A percentile compares a stretch with the other conserved stretches of the same genome.
Conservation (phyloP, 2,329 filamentous ascomycete genomes). For the Sordariomycetes sp. region DNA sequence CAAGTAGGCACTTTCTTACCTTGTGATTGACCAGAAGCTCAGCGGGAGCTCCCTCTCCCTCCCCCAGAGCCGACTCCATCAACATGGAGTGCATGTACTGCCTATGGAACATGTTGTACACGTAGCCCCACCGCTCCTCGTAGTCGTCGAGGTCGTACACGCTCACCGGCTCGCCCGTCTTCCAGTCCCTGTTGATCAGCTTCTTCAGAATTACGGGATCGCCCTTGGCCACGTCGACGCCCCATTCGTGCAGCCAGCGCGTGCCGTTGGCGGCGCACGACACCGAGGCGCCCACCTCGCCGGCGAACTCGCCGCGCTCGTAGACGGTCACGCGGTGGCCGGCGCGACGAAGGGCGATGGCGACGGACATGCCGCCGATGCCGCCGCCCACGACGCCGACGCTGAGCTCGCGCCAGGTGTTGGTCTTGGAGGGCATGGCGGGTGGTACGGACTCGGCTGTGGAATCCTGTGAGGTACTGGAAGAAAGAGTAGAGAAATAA, state of each 20-base stretch:
- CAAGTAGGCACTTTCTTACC: slow-evolving; percentile 17
- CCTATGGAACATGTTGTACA: slow-evolving; percentile 61
- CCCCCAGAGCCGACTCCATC: slow-evolving; percentile 43
- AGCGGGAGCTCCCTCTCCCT: slow-evolving; percentile 42
- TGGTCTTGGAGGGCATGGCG: slow-evolving; percentile 14
- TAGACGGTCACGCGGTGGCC: slow-evolving; percentile 49
- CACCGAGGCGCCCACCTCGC: slow-evolving; percentile 57
- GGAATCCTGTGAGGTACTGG: neutral
- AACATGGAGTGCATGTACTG: slow-evolving; percentile 61
- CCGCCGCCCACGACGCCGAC: slow-evolving; percentile 34
- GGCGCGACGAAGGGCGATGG: slow-evolving; percentile 33
- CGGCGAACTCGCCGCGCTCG: slow-evolving; percentile 54
- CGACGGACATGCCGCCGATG: slow-evolving; percentile 35
- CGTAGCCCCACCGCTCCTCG: slow-evolving; percentile 51
- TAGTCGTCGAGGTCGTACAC: slow-evolving; percentile 56
- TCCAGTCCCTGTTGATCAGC: slow-evolving; percentile 61
- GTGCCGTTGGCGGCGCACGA: slow-evolving; percentile 62
- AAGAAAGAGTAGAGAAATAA: too few relatives aligned
- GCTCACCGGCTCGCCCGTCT: slow-evolving; percentile 54
- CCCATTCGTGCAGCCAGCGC: slow-evolving; percentile 59
- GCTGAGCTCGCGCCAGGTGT: slow-evolving; percentile 30
- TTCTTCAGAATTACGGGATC: slow-evolving; percentile 55
- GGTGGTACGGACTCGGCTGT: neutral
- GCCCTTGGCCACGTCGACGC: slow-evolving; percentile 51
- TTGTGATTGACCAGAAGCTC: slow-evolving; percentile 46